Evolutionary conservation across 2,329 filamentous ascomycete species (phyloP).

Genomic region (Scytalidium lignicola): DNA sequence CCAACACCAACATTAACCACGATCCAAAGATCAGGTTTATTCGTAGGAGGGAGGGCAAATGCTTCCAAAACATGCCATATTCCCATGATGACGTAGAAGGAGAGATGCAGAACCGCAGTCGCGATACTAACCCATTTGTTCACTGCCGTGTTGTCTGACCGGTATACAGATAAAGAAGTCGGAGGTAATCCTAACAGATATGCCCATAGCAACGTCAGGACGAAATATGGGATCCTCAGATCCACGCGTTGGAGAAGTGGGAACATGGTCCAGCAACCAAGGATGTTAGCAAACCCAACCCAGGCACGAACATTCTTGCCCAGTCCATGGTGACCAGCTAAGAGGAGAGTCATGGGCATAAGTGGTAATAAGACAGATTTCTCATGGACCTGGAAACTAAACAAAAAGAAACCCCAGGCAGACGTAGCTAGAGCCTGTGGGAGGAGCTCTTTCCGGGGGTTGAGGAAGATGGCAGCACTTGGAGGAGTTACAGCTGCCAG

Average conservation of each 20-base stretch:
- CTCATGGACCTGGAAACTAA: conserved; percentile 97
- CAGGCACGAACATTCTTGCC: conserved; percentile 74
- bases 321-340: conserved; percentile 74
- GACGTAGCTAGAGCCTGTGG: conserved; percentile 77
- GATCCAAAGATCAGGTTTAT: conserved; percentile 91
- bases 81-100: conserved; percentile 73
- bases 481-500: conserved; percentile 71
- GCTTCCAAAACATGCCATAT: conserved; percentile 76
- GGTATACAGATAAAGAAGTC: conserved; percentile 64
- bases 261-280: conserved; percentile 91
- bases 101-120: conserved; percentile 65
- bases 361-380: conserved; percentile 92
- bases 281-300: conserved; percentile 92
- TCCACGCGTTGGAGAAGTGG: conserved; percentile 83
- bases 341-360: conserved; percentile 84
- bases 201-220: conserved; percentile 82
- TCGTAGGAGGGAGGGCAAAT: conserved; percentile 59
- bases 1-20: conserved; percentile 86
- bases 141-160: conserved; percentile 41
- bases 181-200: conserved; percentile 87
- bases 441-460: conserved; percentile 70
- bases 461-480: conserved; percentile 72
- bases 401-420: conserved; percentile 96
- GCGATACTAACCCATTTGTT: conserved; percentile 43
- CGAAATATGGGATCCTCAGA: conserved; percentile 75